Conservation (phyloP, 2,329 filamentous ascomycete species). For the Penicillium thymicola region DNA sequence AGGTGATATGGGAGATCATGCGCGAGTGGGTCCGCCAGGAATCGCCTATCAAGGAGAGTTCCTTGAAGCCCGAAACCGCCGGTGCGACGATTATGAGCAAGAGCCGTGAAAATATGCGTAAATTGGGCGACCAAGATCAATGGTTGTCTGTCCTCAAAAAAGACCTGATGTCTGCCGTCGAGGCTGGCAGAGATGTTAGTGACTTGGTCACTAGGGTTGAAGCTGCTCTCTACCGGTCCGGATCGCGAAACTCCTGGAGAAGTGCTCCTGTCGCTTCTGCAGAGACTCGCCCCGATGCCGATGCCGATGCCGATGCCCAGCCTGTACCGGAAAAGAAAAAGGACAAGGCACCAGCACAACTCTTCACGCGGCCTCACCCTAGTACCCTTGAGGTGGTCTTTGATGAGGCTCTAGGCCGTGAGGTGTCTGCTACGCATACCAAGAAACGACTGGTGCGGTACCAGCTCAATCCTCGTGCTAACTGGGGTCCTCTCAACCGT, state of each 20-base stretch:
- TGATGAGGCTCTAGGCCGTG: slow-evolving; percentile 72
- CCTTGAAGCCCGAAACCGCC: slow-evolving; percentile 66
- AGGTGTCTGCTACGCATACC: slow-evolving; percentile 48
- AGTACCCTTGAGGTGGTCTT: slow-evolving; percentile 65
- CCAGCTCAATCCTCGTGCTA: slow-evolving; percentile 82
- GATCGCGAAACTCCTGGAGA: slow-evolving; percentile 21
- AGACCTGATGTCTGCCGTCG: slow-evolving; percentile 36
- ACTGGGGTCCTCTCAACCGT: slow-evolving; percentile 82
- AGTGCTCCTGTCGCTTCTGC: not conserved
- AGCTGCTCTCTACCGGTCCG: slow-evolving; percentile 43
- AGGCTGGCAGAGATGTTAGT: slow-evolving; percentile 33
- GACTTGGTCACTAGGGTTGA: slow-evolving; percentile 45
- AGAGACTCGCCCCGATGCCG: not conserved
- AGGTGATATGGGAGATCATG: slow-evolving; percentile 87
- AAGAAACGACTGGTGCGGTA: slow-evolving; percentile 75
- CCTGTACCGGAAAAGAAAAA: not conserved
- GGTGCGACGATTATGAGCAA: slow-evolving; percentile 66
- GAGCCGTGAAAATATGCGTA: slow-evolving; percentile 32
- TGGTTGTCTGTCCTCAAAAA: slow-evolving; percentile 33
- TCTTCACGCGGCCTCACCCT: slow-evolving; percentile 22
- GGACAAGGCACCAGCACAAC: not conserved
- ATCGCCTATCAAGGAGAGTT: slow-evolving; percentile 69
- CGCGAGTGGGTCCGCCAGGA: slow-evolving; percentile 84
- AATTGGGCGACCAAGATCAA: slow-evolving; percentile 33
- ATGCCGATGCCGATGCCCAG: not conserved